Evolutionary conservation across 2,329 filamentous ascomycete species (phyloP).

Genomic region (Thelonectria olida): DNA sequence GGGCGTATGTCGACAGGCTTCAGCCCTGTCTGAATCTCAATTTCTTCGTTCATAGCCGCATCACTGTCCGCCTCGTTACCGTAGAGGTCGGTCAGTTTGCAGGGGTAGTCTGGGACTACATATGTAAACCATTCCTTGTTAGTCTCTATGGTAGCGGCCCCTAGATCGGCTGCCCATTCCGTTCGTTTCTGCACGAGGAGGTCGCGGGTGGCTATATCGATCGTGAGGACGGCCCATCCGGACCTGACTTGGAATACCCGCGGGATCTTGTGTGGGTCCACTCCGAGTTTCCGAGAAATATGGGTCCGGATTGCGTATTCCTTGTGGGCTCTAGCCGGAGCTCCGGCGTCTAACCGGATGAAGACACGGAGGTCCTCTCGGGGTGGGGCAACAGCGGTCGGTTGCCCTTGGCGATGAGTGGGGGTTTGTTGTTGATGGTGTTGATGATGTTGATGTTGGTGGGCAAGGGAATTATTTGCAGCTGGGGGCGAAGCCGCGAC

Average conservation of each 20-base stretch:
- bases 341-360: conserved; percentile 21
- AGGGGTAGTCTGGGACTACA: conserved; percentile 15
- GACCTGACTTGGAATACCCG: conserved; percentile 17
- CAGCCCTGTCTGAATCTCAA: too few species aligned
- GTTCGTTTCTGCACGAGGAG: too few species aligned
- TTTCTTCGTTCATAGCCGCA: too few species aligned
- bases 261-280: conserved; percentile 14
- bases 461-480: too few species aligned
- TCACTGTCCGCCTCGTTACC: too few species aligned
- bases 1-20: too few species aligned
- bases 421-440: too few species aligned
- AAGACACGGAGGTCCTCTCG: conserved; percentile 26
- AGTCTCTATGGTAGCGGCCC: too few species aligned
- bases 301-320: conserved; percentile 18
- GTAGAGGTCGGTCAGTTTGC: conserved; percentile 14
- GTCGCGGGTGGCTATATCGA: too few species aligned
- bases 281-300: conserved; percentile 19
- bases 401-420: too few species aligned
- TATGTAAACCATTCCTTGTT: conserved; percentile 24
- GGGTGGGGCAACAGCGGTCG: conserved; percentile 15
- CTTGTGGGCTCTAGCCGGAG: conserved; percentile 22
- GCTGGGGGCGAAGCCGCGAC: background rate
- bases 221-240: conserved; percentile 22
- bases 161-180: too few species aligned
- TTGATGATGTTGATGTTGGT: too few species aligned